phyloP scores from a whole-genome alignment of 83 land plant species.

The Picea abies region DNA sequence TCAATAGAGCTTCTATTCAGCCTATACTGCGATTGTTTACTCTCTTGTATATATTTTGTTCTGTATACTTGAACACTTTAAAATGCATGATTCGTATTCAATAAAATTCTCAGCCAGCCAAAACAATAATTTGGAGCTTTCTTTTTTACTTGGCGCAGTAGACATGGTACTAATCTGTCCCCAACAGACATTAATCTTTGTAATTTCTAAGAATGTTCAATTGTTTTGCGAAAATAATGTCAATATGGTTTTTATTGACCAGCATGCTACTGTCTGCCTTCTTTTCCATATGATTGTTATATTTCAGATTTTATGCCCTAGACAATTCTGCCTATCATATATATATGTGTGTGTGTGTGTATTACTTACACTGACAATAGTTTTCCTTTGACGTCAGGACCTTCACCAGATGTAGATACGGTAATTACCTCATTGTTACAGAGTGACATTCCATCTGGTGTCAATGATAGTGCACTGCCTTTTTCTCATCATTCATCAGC shows the following conservation, averaged over 20 bases:
- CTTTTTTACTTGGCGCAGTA: too few relatives aligned
- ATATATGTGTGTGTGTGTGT: background rate
- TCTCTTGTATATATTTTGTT: too few relatives aligned
- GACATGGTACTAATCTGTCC: background rate
- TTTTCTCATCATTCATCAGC: conserved; percentile 17
- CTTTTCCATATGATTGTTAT: background rate
- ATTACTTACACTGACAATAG: background rate
- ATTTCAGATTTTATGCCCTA: background rate
- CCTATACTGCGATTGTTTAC: too few relatives aligned
- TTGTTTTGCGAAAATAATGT: background rate
- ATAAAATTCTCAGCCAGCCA: too few relatives aligned
- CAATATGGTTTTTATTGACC: background rate
- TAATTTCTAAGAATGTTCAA: background rate
- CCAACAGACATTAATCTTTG: background rate
- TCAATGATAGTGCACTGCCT: conserved; percentile 27
- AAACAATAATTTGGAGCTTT: too few relatives aligned
- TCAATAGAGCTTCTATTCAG: too few relatives aligned
- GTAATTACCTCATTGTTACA: conserved; percentile 56
- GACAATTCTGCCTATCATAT: background rate
- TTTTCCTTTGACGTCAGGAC: conserved; percentile 38
- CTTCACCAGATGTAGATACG: conserved; percentile 65
- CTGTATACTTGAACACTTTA: too few relatives aligned
- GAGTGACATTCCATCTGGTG: conserved; percentile 44
- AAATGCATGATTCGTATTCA: too few relatives aligned
- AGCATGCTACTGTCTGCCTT: background rate